Evolutionary conservation across 1,284 basidiomycete genomes (phyloP), one percentile per base, ranked within the genome.

Genomic region (Clitocybe nebularis): DNA sequence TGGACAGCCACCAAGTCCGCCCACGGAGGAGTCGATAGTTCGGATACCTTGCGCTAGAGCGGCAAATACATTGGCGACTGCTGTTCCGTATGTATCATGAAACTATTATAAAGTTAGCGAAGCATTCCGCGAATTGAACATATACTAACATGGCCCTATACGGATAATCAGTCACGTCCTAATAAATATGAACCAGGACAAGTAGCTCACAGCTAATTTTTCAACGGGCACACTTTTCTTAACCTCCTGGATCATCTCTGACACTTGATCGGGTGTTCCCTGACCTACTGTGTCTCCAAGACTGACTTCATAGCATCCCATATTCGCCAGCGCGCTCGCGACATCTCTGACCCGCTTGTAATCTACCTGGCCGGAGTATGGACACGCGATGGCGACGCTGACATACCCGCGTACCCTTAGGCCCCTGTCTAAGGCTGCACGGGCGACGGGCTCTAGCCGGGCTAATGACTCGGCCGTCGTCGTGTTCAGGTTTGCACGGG

Each of bases 261-360:
- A 61, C 43, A 94, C 77, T 16, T 76, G 76, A 11, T 69, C 64
- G 0, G 93, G 91, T 35, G 85, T 89, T 0, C 88, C 94, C 22
- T 81, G 81, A 0, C 94, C 94, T 1, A 92, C 89, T 1, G 93
- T 98, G 64, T 98, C 94, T 0, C 92, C 93, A 22, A 97, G 66
- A 49, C 86, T 89, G 38, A 97, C 80, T 60, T 98, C 90, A 64
- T 95, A 96, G 59, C 92, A 95, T 0, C 93, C 94, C 87, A 96
- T 94, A 45, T 92, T 80, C 3, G 83, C 53, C 19, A 98, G 63
- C 49, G 77, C 79, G 48, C 76, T 77, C 0, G 88, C 70, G 8
- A 96, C 80, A 14, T 83, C 77, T 33, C 82, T 74, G 4, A 93
- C 92, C 13, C 67, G 66, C 30, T 66, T 64, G 1, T 79, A 77